Percentiles rank a stretch among this genome's conserved stretches.
Conservation (phyloP, 176 grass and related monocot genomes). For the Lolium multiflorum region DNA sequence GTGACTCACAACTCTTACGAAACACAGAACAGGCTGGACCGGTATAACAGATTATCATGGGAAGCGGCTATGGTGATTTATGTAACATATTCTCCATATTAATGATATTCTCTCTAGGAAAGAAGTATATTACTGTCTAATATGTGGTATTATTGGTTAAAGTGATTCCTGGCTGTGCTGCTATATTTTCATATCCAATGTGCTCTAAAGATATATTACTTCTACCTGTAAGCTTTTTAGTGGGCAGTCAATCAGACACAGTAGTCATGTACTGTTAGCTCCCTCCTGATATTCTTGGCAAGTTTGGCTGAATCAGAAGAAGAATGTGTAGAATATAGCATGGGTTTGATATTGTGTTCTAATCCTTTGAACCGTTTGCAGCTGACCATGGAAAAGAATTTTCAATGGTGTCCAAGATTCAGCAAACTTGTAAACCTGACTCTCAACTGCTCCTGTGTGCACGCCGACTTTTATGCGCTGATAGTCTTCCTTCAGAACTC, state of each 20-base stretch:
- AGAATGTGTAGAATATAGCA: too few species aligned
- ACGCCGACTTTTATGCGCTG: neutral
- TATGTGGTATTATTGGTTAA: too few species aligned
- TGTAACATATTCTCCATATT: neutral
- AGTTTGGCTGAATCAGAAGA: neutral
- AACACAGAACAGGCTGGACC: neutral
- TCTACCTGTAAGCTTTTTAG: too few species aligned
- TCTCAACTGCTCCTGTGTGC: neutral
- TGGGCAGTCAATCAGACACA: too few species aligned
- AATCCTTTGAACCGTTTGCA: too few species aligned
- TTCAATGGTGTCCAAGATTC: constrained; percentile 32
- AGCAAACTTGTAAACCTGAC: constrained; percentile 41
- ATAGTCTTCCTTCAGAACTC: constrained; percentile 43
- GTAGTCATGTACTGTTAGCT: neutral
- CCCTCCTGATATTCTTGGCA: neutral
- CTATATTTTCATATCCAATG: too few species aligned
- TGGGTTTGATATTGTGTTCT: too few species aligned
- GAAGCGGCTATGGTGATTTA: neutral
- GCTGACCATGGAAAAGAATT: neutral
- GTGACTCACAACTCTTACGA: neutral
- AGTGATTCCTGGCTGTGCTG: too few species aligned
- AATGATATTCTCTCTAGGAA: neutral
- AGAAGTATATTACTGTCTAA: neutral
- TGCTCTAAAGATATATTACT: too few species aligned
- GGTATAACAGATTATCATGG: neutral